Conservation (phyloP, 2,329 filamentous ascomycete species). For the Zymoseptoria passerinii region DNA sequence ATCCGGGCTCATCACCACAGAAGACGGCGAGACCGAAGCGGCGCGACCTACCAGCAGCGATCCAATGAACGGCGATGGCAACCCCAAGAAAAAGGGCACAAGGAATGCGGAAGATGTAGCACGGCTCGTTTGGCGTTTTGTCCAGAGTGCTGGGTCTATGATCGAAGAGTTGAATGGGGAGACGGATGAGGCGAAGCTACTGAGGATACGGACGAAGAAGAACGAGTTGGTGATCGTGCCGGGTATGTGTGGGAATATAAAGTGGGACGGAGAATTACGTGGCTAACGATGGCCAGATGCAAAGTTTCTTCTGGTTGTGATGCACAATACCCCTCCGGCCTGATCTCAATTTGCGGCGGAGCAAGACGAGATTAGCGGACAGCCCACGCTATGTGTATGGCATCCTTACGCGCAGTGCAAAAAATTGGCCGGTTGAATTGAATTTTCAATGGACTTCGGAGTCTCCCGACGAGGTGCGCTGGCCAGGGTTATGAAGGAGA, state of each 20-base stretch:
- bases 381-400: neutral
- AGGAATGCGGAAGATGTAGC: conserved; percentile 60
- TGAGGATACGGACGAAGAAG: conserved; percentile 72
- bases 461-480: neutral
- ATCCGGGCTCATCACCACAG: conserved; percentile 57
- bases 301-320: conserved; percentile 69
- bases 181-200: conserved; percentile 69
- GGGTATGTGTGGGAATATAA: conserved; percentile 30
- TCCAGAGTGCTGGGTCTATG: conserved; percentile 59
- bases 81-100: conserved; percentile 35
- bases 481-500: neutral
- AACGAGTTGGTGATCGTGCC: conserved; percentile 78
- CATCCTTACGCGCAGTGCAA: neutral
- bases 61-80: conserved; percentile 12
- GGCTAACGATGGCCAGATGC: conserved; percentile 41
- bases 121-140: conserved; percentile 65
- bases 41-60: conserved; percentile 20
- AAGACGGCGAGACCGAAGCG: conserved; percentile 41
- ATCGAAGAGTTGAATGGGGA: conserved; percentile 67
- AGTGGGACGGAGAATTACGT: neutral
- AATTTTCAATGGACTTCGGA: neutral
- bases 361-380: neutral
- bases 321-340: conserved; percentile 71
- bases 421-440: no score
- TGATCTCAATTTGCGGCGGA: conserved; percentile 26